Base-by-base conservation (phyloP, 331 rosid genomes). In the Acacia concinna region DNA sequence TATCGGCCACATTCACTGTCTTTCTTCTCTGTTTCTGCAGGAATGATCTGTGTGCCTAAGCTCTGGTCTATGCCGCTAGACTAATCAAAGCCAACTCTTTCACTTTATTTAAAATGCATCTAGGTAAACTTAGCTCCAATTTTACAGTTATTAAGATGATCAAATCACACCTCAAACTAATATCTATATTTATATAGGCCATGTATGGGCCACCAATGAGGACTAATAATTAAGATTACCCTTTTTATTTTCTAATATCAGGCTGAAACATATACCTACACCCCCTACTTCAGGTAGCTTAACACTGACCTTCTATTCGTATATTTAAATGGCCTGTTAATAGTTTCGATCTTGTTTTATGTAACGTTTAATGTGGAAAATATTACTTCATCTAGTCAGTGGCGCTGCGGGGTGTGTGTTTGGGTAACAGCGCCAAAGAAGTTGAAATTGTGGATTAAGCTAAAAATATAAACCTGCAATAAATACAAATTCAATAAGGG, bases 51-150 rank as follows among this genome's bases (percentile, higher is more conserved):
- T 23, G 10, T 13, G 30, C 54, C 54, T 68, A 68, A 40, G 80
- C 66, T 30, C 35, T 59, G 43, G n/a, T 51, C 77, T 76, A 82
- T 11, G 64, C 34, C 30, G 31, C 82, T 82, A 82, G 89, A 71
- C 79, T 51, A 25, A 79, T 44, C 83, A 79, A 38, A 60, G 21
- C 43, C 14, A 43, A 79, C 52, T 32, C 21, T 11, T 21, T 31
- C 17, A 21, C 43, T 4, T n/a, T 13, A 21, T 67, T 21, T 21
- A 21, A 68, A 40, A 68, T 5, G 6, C 31, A 38, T 37, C 41
- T 41, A 41, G 13, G 18, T 68, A 11, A 65, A 34, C 66, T 46
- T 65, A 65, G 44, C 51, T 51, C 0, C 51, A 31, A 12, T 27
- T 9, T 20, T 25, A 41, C 20, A 18, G 63, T n/a, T 43, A 31